Evolutionary conservation across 140 eudicot genomes (phyloP).

Genomic region (Cichorium intybus): DNA sequence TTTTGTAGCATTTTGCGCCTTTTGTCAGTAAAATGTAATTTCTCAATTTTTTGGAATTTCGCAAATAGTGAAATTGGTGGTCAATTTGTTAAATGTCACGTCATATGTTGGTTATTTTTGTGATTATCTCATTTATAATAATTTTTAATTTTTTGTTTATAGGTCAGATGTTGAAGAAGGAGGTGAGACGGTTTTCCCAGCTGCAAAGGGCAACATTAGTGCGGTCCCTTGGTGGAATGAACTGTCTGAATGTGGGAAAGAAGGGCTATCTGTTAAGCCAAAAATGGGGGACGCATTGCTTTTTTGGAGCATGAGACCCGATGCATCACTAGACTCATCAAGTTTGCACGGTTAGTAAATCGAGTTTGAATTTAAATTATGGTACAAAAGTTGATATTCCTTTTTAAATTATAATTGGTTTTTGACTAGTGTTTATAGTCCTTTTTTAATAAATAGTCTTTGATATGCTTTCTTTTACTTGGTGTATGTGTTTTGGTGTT

Average conservation of each 20-base stretch:
- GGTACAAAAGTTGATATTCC: neutral
- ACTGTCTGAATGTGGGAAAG: constrained; percentile 75
- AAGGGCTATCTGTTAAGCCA: constrained; percentile 82
- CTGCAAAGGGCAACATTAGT: constrained; percentile 76
- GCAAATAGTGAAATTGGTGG: no score
- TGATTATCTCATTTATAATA: neutral
- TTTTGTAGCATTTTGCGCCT: no score
- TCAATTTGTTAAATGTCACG: no score
- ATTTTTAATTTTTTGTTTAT: constrained; percentile 14
- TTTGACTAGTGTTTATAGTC: neutral
- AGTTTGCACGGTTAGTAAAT: constrained; percentile 80
- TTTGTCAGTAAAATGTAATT: no score
- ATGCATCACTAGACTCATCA: constrained; percentile 75
- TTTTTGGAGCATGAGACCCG: constrained; percentile 93
- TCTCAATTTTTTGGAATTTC: no score
- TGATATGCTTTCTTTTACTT: neutral
- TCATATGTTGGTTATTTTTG: no score
- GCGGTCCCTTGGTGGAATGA: constrained; percentile 81
- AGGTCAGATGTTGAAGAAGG: constrained; percentile 98
- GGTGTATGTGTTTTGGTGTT: constrained; percentile 6
- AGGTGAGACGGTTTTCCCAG: constrained; percentile 94
- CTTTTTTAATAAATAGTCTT: neutral
- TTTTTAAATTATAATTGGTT: neutral
- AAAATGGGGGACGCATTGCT: constrained; percentile 90
- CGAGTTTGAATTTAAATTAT: neutral